phyloP scores from a whole-genome alignment of 2,329 filamentous ascomycete genomes.

The Pseudonectria foliicola region DNA sequence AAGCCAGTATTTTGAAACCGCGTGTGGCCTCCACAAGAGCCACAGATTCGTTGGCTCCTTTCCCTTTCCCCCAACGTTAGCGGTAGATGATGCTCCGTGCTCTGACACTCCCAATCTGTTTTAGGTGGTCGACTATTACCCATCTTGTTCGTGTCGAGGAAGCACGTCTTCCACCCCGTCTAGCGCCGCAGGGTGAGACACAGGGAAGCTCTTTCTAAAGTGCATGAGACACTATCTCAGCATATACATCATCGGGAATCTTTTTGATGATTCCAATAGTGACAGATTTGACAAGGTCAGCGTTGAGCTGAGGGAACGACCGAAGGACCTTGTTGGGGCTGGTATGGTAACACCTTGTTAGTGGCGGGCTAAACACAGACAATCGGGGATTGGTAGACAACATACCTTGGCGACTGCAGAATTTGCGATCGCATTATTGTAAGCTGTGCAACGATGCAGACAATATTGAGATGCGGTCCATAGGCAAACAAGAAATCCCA shows the following conservation, averaged over 20 bases:
- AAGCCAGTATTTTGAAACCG: no score
- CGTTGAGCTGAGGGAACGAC: constrained; percentile 76
- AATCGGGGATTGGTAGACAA: constrained; percentile 1
- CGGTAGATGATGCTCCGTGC: no score
- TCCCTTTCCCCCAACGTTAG: no score
- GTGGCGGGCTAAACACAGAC: constrained; percentile 1
- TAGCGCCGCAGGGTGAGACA: no score
- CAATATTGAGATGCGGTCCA: constrained; percentile 85
- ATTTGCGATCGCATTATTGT: constrained; percentile 82
- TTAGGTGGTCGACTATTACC: no score
- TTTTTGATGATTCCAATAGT: constrained; percentile 82
- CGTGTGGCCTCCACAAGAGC: no score
- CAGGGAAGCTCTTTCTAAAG: constrained; percentile 37
- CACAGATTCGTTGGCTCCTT: no score
- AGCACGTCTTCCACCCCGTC: no score
- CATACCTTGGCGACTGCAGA: constrained; percentile 72
- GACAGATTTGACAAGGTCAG: constrained; percentile 75
- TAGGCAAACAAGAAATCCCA: constrained; percentile 99
- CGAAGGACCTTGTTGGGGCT: constrained; percentile 91
- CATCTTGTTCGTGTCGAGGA: no score
- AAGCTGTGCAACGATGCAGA: constrained; percentile 94
- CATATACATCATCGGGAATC: constrained; percentile 85
- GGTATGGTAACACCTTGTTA: constrained; percentile 20
- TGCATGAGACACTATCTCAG: constrained; percentile 82
- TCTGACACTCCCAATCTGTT: no score